phyloP scores from a whole-genome alignment of 345 rosid genomes.

The rapeseed (Brassica napus) region DNA sequence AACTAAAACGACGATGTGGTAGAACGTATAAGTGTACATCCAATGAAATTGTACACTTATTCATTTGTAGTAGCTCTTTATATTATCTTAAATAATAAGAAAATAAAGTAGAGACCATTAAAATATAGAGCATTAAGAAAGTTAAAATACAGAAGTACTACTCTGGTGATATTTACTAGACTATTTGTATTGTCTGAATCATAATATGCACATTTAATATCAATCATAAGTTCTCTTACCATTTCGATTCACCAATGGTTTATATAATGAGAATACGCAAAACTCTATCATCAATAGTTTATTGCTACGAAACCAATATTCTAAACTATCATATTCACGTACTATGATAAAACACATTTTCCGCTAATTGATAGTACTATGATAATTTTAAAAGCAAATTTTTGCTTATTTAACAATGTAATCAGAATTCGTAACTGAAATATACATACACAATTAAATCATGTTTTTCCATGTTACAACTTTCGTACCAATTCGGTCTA shows the following conservation, averaged over 20 bases:
- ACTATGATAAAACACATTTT: not conserved
- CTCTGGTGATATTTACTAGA: not conserved
- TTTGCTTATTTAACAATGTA: not conserved
- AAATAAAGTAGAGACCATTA: not conserved
- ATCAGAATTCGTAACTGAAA: not conserved
- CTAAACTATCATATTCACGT: not conserved
- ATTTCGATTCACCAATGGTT: not conserved
- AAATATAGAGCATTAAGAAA: not conserved
- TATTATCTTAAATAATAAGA: not conserved
- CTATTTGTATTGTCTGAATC: not conserved
- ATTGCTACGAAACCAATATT: not conserved
- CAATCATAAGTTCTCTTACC: slow-evolving; percentile 3
- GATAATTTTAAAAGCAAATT: no score
- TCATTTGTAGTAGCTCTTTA: not conserved
- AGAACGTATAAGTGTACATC: not conserved
- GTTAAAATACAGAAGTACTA: not conserved
- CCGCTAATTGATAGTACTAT: not conserved
- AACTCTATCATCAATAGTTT: not conserved
- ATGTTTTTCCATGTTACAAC: not conserved
- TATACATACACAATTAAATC: not conserved
- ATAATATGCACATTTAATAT: not conserved
- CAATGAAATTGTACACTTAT: not conserved
- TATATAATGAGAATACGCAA: not conserved
- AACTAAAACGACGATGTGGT: not conserved
- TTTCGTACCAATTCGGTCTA: no score